A percentile compares a stretch with the other conserved stretches of the same genome.
phyloP scores from a whole-genome alignment of 768 basidiomycete species.

The Cyclocybe aegerita region DNA sequence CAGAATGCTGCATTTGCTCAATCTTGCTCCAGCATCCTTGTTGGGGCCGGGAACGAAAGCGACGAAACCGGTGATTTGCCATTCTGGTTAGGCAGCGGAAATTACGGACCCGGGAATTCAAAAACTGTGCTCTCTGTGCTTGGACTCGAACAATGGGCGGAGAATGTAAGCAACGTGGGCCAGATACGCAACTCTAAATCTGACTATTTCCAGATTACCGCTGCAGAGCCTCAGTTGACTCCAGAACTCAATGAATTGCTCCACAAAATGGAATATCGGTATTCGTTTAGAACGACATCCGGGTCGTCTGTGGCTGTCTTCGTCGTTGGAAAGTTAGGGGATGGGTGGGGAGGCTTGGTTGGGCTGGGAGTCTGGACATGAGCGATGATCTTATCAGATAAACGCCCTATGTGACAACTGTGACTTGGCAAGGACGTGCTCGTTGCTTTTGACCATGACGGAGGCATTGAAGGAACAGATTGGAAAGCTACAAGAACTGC shows the following conservation, averaged over 20 bases:
- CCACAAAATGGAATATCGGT: constrained; percentile 4
- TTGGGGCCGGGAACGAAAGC: constrained; percentile 52
- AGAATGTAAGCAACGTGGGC: not conserved
- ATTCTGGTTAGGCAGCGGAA: constrained; percentile 49
- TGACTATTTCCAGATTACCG: not conserved
- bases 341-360: constrained; percentile 19
- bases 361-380: constrained; percentile 33
- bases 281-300: constrained; percentile 10
- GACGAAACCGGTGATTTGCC: constrained; percentile 57
- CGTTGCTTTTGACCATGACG: constrained; percentile 10
- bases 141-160: constrained; percentile 5
- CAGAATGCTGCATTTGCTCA: constrained; percentile 37
- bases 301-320: constrained; percentile 14
- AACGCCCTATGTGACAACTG: constrained; percentile 10
- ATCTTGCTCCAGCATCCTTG: constrained; percentile 51
- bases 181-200: not conserved
- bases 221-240: not conserved
- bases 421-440: constrained; percentile 1
- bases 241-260: not conserved
- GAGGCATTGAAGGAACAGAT: constrained; percentile 19
- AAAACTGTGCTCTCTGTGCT: constrained; percentile 21
- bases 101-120: constrained; percentile 23
- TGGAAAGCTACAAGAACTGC: constrained; percentile 16
- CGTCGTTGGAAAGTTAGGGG: constrained; percentile 10
- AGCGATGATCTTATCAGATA: constrained; percentile 29